Conservation (phyloP, 768 basidiomycete genomes). For the Trametes sanguinea region DNA sequence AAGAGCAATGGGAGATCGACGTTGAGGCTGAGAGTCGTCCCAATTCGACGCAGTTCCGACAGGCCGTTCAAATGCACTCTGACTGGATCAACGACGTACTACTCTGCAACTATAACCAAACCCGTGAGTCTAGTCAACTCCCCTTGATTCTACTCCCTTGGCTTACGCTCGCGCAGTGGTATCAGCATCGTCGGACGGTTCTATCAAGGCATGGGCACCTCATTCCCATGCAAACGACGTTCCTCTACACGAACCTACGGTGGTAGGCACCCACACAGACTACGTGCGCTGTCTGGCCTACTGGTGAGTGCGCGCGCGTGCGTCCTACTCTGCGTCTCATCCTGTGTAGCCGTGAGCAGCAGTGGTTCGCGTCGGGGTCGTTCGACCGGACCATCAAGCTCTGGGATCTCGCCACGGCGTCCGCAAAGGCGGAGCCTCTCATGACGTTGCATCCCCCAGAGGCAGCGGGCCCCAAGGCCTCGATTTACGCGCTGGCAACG, state of each 20-base stretch:
- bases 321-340: too few species aligned
- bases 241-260: slow-evolving; percentile 56
- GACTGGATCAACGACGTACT: slow-evolving; percentile 98
- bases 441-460: slow-evolving; percentile 71
- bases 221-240: slow-evolving; percentile 49
- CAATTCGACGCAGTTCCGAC: slow-evolving; percentile 71
- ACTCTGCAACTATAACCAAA: slow-evolving; percentile 91
- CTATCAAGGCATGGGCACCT: slow-evolving; percentile 91
- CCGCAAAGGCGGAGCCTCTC: slow-evolving; percentile 48
- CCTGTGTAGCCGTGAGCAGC: slow-evolving; percentile 63
- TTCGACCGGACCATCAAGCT: slow-evolving; percentile 93
- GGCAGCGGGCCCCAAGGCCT: slow-evolving; percentile 63
- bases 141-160: too few species aligned
- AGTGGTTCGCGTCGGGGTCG: slow-evolving; percentile 91
- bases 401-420: slow-evolving; percentile 75
- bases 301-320: slow-evolving; percentile 48
- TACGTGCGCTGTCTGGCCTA: slow-evolving; percentile 81
- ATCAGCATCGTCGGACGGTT: slow-evolving; percentile 94
- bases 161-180: slow-evolving; percentile 57
- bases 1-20: slow-evolving; percentile 83
- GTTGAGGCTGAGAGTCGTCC: slow-evolving; percentile 35
- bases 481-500: slow-evolving; percentile 75
- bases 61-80: slow-evolving; percentile 84
- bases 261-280: slow-evolving; percentile 75
- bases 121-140: slow-evolving; percentile 51